Evolutionary conservation across 345 rosid genomes (phyloP).

Genomic region (Abelmoschus esculentus): DNA sequence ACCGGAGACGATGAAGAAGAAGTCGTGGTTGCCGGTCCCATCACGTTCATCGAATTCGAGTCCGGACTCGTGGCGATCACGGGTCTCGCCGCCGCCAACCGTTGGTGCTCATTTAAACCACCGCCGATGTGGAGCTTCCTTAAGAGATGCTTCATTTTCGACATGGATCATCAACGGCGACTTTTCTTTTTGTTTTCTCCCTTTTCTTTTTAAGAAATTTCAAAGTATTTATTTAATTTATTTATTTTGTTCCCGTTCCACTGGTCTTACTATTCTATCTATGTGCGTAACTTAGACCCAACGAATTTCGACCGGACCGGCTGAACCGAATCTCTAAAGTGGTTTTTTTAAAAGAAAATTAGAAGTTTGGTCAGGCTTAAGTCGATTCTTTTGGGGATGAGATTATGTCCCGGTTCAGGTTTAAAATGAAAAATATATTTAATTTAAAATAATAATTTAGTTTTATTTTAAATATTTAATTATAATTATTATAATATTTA

Average conservation of each 20-base stretch:
- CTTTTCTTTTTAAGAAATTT: conserved; percentile 4
- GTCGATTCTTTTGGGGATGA: no score
- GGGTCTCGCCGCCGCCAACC: conserved; percentile 33
- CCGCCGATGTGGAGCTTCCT: conserved; percentile 91
- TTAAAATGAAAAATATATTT: no score
- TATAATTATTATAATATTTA: no score
- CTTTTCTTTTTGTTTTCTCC: not conserved
- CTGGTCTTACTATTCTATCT: conserved; percentile 5
- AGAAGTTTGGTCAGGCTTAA: no score
- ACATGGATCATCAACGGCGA: conserved; percentile 75
- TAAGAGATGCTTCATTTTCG: conserved; percentile 88
- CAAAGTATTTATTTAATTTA: not conserved
- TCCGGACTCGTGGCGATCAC: conserved; percentile 31
- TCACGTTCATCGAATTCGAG: conserved; percentile 24
- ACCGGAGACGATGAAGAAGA: conserved; percentile 34
- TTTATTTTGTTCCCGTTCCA: not conserved
- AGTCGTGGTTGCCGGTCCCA: conserved; percentile 14
- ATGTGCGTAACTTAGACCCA: conserved; percentile 45
- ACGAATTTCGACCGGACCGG: no score
- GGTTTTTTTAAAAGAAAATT: no score
- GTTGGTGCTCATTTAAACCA: conserved; percentile 51
- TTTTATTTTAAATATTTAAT: no score
- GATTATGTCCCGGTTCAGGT: no score
- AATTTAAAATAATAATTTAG: no score
- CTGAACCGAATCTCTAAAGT: no score